A percentile compares a stretch with the other conserved stretches of the same genome.
Conservation (phyloP, 1,139 yeast species). For the Saccharomycopsis phalli region DNA sequence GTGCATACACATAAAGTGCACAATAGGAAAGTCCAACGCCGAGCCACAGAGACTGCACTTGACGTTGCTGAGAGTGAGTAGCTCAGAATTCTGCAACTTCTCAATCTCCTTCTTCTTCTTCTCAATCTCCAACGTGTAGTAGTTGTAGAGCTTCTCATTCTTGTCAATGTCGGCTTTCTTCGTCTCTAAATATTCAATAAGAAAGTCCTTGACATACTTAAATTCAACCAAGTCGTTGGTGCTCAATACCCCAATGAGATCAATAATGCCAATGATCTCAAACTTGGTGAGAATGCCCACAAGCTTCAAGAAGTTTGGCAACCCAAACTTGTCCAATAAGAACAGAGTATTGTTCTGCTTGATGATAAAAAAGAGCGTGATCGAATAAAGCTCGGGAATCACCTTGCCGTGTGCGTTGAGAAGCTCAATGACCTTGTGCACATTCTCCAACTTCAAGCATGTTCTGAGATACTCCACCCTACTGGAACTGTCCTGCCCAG, state of each 20-base stretch:
- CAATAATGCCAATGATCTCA: conserved; percentile 63
- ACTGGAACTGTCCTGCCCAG: conserved; percentile 20
- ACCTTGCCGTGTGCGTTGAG: conserved; percentile 50
- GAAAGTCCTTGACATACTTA: conserved; percentile 63
- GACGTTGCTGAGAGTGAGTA: conserved; percentile 58
- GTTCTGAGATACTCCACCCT: conserved; percentile 62
- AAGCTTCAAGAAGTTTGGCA: conserved; percentile 39
- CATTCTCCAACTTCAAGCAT: conserved; percentile 27
- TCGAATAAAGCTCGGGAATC: conserved; percentile 56
- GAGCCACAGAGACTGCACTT: conserved; percentile 65
- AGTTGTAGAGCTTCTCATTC: conserved; percentile 55
- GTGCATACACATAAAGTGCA: conserved; percentile 82
- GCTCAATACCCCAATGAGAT: conserved; percentile 62
- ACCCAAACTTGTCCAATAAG: conserved; percentile 45
- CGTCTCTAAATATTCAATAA: conserved; percentile 51
- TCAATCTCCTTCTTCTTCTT: conserved; percentile 45
- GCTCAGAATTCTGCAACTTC: conserved; percentile 37
- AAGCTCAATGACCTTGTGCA: background rate
- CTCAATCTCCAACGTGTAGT: conserved; percentile 62
- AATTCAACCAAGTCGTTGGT: conserved; percentile 58
- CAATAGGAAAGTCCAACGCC: conserved; percentile 66
- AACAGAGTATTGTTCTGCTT: conserved; percentile 40
- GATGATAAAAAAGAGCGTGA: conserved; percentile 58
- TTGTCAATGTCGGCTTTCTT: conserved; percentile 62
- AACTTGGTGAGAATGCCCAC: conserved; percentile 45